Percentiles rank a stretch among this genome's conserved stretches.
Evolutionary conservation across 202 grass and related monocot species (phyloP).

Genomic region (Elaeis oleifera): DNA sequence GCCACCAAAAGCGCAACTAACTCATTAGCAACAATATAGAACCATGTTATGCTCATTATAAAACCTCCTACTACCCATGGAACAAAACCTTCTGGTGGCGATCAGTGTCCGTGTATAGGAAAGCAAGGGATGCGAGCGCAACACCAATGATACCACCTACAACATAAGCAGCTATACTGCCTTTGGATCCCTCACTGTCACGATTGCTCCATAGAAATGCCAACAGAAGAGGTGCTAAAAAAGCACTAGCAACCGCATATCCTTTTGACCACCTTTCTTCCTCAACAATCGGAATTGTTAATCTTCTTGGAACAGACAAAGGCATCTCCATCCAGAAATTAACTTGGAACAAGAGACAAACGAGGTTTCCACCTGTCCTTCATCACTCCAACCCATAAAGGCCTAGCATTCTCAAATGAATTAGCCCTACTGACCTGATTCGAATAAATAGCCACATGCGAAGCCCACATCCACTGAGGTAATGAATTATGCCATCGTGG

Average conservation of each 20-base stretch:
- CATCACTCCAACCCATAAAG: constrained; percentile 93
- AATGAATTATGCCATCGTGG: constrained; percentile 45
- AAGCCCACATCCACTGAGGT: constrained; percentile 99
- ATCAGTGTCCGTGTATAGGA: constrained; percentile 52
- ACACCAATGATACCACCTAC: constrained; percentile 47
- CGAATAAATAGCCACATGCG: constrained; percentile 95
- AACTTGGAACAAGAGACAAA: constrained; percentile 48
- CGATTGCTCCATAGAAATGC: constrained; percentile 61
- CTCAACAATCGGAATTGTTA: constrained; percentile 84
- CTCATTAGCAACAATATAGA: constrained; percentile 95
- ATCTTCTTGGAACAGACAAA: constrained; percentile 73
- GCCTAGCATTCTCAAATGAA: constrained; percentile 56
- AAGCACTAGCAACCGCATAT: constrained; percentile 69
- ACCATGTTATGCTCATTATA: constrained; percentile 95
- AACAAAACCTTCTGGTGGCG: constrained; percentile 61
- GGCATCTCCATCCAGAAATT: constrained; percentile 76
- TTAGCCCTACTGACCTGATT: constrained; percentile 53
- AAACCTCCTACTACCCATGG: constrained; percentile 96
- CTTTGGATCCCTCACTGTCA: constrained; percentile 36
- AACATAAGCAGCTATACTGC: constrained; percentile 37
- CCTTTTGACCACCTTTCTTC: constrained; percentile 88
- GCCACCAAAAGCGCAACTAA: constrained; percentile 89
- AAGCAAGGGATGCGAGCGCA: constrained; percentile 54
- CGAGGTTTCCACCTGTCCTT: constrained; percentile 43
- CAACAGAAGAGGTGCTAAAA: constrained; percentile 68